A percentile compares a stretch with the other conserved stretches of the same genome.
These are phyloP conservation scores for Phialophora chinensis DNA, from an alignment of 2,329 filamentous ascomycete genomes.

Conservation along the genomic window DNA sequence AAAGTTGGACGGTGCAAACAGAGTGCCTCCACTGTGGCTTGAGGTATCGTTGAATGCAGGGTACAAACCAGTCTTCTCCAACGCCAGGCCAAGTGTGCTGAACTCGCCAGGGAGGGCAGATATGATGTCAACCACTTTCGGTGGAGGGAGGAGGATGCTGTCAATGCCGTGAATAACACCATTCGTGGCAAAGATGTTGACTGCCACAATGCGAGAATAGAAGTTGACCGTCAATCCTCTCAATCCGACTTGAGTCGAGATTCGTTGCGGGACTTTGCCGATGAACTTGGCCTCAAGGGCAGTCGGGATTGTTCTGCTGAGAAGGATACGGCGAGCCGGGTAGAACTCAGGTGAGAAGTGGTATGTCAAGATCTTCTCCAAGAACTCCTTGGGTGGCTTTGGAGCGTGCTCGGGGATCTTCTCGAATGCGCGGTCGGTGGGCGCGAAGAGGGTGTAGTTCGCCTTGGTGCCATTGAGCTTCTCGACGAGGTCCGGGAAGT, in stretches of 20 bases:
- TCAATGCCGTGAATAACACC: slow-evolving; percentile 78
- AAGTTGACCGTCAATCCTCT: slow-evolving; percentile 76
- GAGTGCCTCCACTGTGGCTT: slow-evolving; percentile 68
- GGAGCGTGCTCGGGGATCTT: slow-evolving; percentile 62
- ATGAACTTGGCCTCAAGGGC: slow-evolving; percentile 64
- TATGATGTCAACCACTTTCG: slow-evolving; percentile 68
- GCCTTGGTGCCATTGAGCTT: slow-evolving; percentile 74
- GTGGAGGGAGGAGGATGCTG: slow-evolving; percentile 76
- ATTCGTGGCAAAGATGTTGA: slow-evolving; percentile 68
- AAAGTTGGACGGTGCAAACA: slow-evolving; percentile 80
- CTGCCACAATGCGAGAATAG: slow-evolving; percentile 71
- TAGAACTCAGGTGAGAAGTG: slow-evolving; percentile 74
- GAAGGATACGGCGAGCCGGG: slow-evolving; percentile 68
- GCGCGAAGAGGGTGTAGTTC: slow-evolving; percentile 83
- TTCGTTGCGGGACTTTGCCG: slow-evolving; percentile 71
- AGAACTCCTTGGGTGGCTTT: slow-evolving; percentile 71
- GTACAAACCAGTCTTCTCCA: slow-evolving; percentile 74
- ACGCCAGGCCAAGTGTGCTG: slow-evolving; percentile 76
- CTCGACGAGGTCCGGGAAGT: slow-evolving; percentile 73
- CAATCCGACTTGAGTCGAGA: slow-evolving; percentile 69
- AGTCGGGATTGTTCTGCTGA: slow-evolving; percentile 76
- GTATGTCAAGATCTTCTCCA: slow-evolving; percentile 74
- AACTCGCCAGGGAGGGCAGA: slow-evolving; percentile 71
- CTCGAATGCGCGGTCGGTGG: slow-evolving; percentile 76
- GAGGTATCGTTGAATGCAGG: slow-evolving; percentile 63